Base-by-base conservation (phyloP, 257 asterid genomes). In the Solanum megistacrolobum region DNA sequence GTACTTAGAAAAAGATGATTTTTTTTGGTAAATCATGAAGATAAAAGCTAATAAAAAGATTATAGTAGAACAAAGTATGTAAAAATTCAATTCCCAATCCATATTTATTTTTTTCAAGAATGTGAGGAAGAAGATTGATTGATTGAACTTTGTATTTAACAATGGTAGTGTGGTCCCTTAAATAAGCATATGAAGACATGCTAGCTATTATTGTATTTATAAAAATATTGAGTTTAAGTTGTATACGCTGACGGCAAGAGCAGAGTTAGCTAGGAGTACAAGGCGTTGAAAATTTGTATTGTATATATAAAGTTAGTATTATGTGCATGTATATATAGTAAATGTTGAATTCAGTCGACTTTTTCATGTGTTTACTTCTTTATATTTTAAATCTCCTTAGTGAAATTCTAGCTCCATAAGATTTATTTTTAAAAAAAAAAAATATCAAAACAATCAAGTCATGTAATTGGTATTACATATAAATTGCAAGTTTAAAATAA, bases 31-130 rank as follows among this genome's bases (percentile, higher is more conserved):
- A 68, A 79, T 16, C 21, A 60, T 11, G 65, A 78, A 27, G 88
- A 88, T 74, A 2, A 87, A 41, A 25, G 66, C 43, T 39, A 87
- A 86, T 88, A 89, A 83, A 7, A 83, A 3, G 13, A 90, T 73
- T 65, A 86, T 69, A 13, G 69, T 52, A 72, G 90, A 55, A 88
- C 87, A 90, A 35, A 79, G 46, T 5, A 91, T 55, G 29, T 72
- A 75, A 18, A 73, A 18, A 23, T 46, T 60, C 88, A 68, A 89
- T 74, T 88, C 91, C 91, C 89, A 89, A 62, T 55, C 85, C 86
- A 58, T 87, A 1, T 48, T 38, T 32, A 16, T 60, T 27, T 20
- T 4, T 3, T 3, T 1, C 38, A 16, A 66, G 7, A 48, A 43
- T 43, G 41, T 79, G 18, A 8, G 58, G 58, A 76, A 12, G 83